Base-by-base conservation (phyloP, 495 filamentous ascomycete species). In the Penicillium diatomitis region DNA sequence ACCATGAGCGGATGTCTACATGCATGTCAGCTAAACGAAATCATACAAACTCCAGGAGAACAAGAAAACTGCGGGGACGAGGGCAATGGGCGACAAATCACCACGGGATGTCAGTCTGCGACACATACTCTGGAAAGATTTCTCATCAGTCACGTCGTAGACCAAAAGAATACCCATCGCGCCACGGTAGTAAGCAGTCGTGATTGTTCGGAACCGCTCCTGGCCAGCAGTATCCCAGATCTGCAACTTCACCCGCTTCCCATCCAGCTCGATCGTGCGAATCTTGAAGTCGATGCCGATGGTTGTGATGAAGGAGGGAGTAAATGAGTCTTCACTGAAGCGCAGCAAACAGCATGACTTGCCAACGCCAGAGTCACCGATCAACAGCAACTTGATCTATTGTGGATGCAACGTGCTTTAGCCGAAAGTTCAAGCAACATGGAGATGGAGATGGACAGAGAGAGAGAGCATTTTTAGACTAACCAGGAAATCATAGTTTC, bases 201-300 rank as follows among this genome's bases (percentile, higher is more conserved):
- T 98, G 73, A 98, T 98, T 48, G 92, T 98, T 54, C 92, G 80
- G 77, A 98, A 98, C 41, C 92, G 84, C 70, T 98, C 92, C 69
- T 98, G 92, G 10, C 92, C 92, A 49, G 92, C 92, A 11, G 92
- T 98, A 62, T 98, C 92, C 92, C 92, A 98, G 66, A 98, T 98
- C 73, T 98, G 92, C 63, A 98, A 74, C 75, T 98, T 98, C 50
- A 98, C 91, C 44, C 91, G 76, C 82, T 98, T 98, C 53, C 91
- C 90, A 63, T 98, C 92, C 51, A 98, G 72, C 70, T 98, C 92
- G 70, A 98, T 98, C 49, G 92, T 98, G 41, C 92, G 81, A 58
- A 98, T 98, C 77, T 98, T 98, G 75, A 98, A 98, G 69, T 99
- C 92, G 73, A 99, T 99, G 49, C 92, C 92, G 69, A 99, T 97